Evolutionary conservation across 2,329 filamentous ascomycete genomes (phyloP), one percentile per base, ranked within the genome.

Genomic region (Arthrobotrys sinensis): DNA sequence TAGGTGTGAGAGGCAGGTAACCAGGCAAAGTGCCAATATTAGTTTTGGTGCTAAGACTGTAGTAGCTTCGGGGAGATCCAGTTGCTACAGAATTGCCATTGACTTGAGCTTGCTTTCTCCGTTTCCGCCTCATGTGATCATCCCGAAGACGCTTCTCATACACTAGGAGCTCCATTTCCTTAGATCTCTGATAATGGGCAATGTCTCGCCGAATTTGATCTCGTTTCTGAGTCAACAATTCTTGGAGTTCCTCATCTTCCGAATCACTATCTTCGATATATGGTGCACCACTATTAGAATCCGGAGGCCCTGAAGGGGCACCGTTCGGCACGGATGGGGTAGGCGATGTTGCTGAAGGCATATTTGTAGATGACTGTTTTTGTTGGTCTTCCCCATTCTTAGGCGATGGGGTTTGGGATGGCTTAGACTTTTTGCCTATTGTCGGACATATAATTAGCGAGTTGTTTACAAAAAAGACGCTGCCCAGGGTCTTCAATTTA

Each of bases 181-280:
- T 79, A 12, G 63, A 32, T 52, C 38, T 79, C 21, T 79, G 76
- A 55, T 65, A 79, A 46, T 66, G 43, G 11, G 69, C 68, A 14
- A 79, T 79, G 38, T 79, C 76, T 14, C 43, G 60, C n/a, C 57
- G 48, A 32, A 79, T 75, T 52, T 79, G 76, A 21, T 79, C 63
- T 46, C 75, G 53, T 53, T 79, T 79, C 34, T 73, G 69, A 4
- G 65, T 60, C 24, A 79, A 46, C 16, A 79, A 16, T 16, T 73
- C 76, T 48, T 69, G 69, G 11, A 79, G 48, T 16, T 79, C 76
- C 40, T 79, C 76, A 16, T 79, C 76, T 52, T 79, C 76, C n/a
- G 76, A 79, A 34, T 79, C 76, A 34, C 68, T 73, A 38, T 79
- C 76, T 40, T 79, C 76, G 43, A 75, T 73, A 45, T 78, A 78